Percentiles rank a stretch among this genome's conserved stretches.
phyloP scores from a whole-genome alignment of 495 filamentous ascomycete genomes.

The Hypoxylon fragiforme region DNA sequence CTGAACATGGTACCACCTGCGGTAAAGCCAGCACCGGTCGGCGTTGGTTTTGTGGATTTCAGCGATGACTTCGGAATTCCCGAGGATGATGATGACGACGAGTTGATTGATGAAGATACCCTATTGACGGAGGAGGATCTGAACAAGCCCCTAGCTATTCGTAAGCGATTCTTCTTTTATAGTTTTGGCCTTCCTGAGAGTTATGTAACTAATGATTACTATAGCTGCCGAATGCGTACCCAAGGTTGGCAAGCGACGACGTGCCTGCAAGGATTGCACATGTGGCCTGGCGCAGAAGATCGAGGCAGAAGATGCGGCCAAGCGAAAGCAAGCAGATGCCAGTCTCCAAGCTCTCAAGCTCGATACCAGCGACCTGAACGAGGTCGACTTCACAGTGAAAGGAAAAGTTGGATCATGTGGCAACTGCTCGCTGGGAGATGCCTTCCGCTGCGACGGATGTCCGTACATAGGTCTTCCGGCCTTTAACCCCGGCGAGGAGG shows the following conservation, averaged over 20 bases:
- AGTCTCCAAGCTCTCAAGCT: constrained; percentile 68
- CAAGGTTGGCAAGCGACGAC: constrained; percentile 78
- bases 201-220: constrained; percentile 17
- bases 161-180: constrained; percentile 55
- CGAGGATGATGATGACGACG: constrained; percentile 76
- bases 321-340: constrained; percentile 59
- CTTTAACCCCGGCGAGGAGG: constrained; percentile 96
- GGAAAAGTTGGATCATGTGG: constrained; percentile 94
- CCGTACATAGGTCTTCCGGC: constrained; percentile 92
- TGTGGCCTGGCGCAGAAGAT: constrained; percentile 82
- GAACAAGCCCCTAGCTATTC: constrained; percentile 68
- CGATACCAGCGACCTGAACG: constrained; percentile 72
- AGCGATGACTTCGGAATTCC: constrained; percentile 66
- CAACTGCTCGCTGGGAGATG: constrained; percentile 90
- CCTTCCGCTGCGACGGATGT: constrained; percentile 78
- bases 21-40: constrained; percentile 48
- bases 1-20: constrained; percentile 37
- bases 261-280: constrained; percentile 97
- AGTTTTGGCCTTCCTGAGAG: background rate
- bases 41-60: constrained; percentile 75
- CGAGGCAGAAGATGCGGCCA: constrained; percentile 77
- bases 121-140: constrained; percentile 83
- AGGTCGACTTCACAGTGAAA: constrained; percentile 93
- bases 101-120: constrained; percentile 87
- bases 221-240: constrained; percentile 82